Conservation (phyloP, 164 flowering plant genomes). For the Magnolia officinalis region DNA sequence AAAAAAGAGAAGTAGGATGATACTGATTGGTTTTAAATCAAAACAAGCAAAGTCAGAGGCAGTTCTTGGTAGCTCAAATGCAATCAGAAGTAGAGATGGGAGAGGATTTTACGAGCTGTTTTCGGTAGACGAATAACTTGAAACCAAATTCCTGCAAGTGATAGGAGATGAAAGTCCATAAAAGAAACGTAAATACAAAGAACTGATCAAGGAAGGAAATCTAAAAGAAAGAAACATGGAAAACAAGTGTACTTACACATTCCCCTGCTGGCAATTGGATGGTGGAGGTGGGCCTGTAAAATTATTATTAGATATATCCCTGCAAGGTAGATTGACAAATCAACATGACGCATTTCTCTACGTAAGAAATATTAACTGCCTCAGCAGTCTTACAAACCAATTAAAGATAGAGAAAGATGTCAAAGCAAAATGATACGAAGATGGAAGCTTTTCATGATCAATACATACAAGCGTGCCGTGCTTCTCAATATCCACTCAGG, state of each 20-base stretch:
- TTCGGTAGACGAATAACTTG: constrained; percentile 11
- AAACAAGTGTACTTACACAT: constrained; percentile 1
- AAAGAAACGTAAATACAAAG: not conserved
- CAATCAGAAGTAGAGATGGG: not conserved
- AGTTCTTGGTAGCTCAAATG: not conserved
- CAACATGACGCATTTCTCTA: not conserved
- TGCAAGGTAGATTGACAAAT: constrained; percentile 1
- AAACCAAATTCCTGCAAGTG: constrained; percentile 10
- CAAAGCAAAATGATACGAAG: not conserved
- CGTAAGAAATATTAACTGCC: not conserved
- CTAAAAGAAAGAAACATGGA: not conserved
- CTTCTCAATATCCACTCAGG: constrained; percentile 45
- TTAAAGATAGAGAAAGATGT: not conserved
- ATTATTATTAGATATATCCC: constrained; percentile 25
- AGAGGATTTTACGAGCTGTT: not conserved
- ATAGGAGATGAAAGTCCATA: not conserved
- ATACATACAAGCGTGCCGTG: constrained; percentile 38
- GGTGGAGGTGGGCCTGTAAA: constrained; percentile 1
- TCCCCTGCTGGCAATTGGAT: not conserved
- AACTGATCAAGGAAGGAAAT: not conserved
- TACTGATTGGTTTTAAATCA: not conserved
- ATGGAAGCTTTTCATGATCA: not conserved
- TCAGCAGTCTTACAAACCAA: not conserved
- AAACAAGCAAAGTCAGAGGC: not conserved
- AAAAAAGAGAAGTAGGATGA: not conserved